Evolutionary conservation across 306 rosid genomes (phyloP).

Genomic region (Alnus glutinosa): DNA sequence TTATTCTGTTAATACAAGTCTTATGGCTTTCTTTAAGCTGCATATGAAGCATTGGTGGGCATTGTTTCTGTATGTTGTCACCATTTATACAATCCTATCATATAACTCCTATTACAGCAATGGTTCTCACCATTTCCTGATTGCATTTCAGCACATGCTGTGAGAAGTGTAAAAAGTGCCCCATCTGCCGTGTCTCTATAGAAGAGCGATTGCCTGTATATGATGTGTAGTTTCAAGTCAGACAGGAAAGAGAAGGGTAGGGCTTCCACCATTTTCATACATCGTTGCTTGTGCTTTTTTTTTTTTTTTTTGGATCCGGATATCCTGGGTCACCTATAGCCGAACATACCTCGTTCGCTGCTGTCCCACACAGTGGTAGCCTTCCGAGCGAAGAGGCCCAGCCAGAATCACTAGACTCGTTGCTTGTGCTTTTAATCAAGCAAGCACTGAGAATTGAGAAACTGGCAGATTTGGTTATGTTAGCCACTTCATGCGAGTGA

Average conservation of each 20-base stretch:
- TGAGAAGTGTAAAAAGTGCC: slow-evolving; percentile 78
- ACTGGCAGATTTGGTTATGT: slow-evolving; percentile 25
- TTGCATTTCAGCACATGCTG: slow-evolving; percentile 68
- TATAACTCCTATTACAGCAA: too few species aligned
- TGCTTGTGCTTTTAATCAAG: slow-evolving; percentile 57
- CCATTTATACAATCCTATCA: too few species aligned
- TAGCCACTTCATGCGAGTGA: slow-evolving; percentile 1
- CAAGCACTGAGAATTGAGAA: slow-evolving; percentile 37
- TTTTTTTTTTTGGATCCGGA: too few species aligned
- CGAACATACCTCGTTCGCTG: too few species aligned
- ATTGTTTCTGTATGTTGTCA: background rate
- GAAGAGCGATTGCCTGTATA: slow-evolving; percentile 64
- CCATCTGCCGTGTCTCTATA: slow-evolving; percentile 70
- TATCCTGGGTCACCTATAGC: too few species aligned
- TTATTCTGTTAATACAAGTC: background rate
- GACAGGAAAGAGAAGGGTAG: slow-evolving; percentile 26
- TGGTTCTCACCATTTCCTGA: background rate
- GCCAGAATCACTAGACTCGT: background rate
- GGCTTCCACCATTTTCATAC: slow-evolving; percentile 16
- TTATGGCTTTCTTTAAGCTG: background rate
- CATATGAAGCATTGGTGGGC: background rate
- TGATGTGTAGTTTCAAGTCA: slow-evolving; percentile 53
- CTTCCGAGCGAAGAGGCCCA: too few species aligned
- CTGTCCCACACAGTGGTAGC: too few species aligned
- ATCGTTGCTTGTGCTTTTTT: slow-evolving; percentile 52